phyloP scores from a whole-genome alignment of 1,139 yeast genomes.

The Nakaseomyces bracarensis region DNA sequence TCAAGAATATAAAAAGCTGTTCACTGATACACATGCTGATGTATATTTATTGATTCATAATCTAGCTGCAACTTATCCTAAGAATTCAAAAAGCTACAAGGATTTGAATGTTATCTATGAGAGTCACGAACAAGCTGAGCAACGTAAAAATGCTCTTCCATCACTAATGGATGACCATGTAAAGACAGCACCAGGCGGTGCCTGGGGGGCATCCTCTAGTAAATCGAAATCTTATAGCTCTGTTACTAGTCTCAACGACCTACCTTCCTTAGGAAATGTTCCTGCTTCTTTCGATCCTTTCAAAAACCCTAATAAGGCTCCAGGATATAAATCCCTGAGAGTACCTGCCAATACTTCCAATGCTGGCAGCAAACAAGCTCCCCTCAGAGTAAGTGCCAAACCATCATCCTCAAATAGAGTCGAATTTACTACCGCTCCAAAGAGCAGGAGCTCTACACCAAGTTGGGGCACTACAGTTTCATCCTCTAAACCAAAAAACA shows the following conservation, averaged over 20 bases:
- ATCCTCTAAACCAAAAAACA: slow-evolving; percentile 13
- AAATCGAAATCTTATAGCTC: slow-evolving; percentile 5
- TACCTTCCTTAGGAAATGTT: slow-evolving; percentile 26
- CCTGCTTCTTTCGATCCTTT: slow-evolving; percentile 21
- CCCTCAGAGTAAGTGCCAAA: slow-evolving; percentile 3
- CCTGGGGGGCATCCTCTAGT: slow-evolving; percentile 22
- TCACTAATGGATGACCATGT: slow-evolving; percentile 37
- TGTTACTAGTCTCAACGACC: slow-evolving; percentile 12
- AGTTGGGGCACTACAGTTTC: slow-evolving; percentile 1
- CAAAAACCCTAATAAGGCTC: slow-evolving; percentile 10
- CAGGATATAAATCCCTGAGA: slow-evolving; percentile 12
- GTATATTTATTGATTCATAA: slow-evolving; percentile 48
- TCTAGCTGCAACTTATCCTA: slow-evolving; percentile 46
- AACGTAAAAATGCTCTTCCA: slow-evolving; percentile 42
- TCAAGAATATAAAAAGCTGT: slow-evolving; percentile 45
- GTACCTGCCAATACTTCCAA: slow-evolving; percentile 9
- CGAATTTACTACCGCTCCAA: not conserved
- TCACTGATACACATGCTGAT: slow-evolving; percentile 40
- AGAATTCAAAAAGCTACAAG: slow-evolving; percentile 31
- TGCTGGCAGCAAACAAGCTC: slow-evolving; percentile 6
- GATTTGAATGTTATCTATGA: slow-evolving; percentile 32
- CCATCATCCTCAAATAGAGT: slow-evolving; percentile 3
- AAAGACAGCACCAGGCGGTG: slow-evolving; percentile 21
- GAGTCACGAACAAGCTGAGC: slow-evolving; percentile 22
- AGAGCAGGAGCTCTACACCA: slow-evolving; percentile 2